Conservation (phyloP, 2,329 filamentous ascomycete species). For the Lachnellula willkommii region DNA sequence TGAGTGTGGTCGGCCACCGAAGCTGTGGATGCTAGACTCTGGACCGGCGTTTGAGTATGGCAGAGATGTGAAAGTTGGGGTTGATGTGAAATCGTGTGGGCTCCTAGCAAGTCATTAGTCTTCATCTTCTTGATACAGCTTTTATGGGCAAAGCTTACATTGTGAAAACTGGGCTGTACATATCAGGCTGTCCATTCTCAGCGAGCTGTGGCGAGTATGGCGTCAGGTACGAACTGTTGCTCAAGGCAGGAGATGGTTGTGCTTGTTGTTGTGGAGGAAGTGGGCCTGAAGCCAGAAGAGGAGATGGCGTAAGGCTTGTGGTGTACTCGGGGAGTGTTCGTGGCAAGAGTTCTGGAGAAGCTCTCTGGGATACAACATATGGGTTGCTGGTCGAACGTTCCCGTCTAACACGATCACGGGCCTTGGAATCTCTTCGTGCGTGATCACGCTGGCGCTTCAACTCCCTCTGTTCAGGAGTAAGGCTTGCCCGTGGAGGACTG, state of each 20-base stretch:
- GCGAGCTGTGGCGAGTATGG: slow-evolving; percentile 26
- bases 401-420: slow-evolving; percentile 48
- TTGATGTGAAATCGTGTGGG: slow-evolving; percentile 25
- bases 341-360: slow-evolving; percentile 31
- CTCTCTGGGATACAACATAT: slow-evolving; percentile 28
- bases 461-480: slow-evolving; percentile 57
- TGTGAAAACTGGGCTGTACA: slow-evolving; percentile 29
- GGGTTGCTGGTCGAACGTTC: slow-evolving; percentile 32
- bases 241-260: slow-evolving; percentile 20
- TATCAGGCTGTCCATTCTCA: slow-evolving; percentile 23
- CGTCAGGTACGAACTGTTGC: slow-evolving; percentile 26
- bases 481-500: slow-evolving; percentile 50
- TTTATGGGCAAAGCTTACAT: slow-evolving; percentile 21
- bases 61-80: slow-evolving; percentile 22
- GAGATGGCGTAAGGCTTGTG: slow-evolving; percentile 28
- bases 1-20: slow-evolving; percentile 26
- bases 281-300: slow-evolving; percentile 27
- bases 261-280: slow-evolving; percentile 11
- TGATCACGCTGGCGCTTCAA: slow-evolving; percentile 57
- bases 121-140: background rate
- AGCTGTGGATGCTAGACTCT: slow-evolving; percentile 24
- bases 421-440: slow-evolving; percentile 53
- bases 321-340: slow-evolving; percentile 28
- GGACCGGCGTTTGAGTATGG: slow-evolving; percentile 23
- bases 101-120: slow-evolving; percentile 11